These are phyloP conservation scores for Dendrobium nobile DNA, from an alignment of 106 monocot species.

Conservation along the genomic window DNA sequence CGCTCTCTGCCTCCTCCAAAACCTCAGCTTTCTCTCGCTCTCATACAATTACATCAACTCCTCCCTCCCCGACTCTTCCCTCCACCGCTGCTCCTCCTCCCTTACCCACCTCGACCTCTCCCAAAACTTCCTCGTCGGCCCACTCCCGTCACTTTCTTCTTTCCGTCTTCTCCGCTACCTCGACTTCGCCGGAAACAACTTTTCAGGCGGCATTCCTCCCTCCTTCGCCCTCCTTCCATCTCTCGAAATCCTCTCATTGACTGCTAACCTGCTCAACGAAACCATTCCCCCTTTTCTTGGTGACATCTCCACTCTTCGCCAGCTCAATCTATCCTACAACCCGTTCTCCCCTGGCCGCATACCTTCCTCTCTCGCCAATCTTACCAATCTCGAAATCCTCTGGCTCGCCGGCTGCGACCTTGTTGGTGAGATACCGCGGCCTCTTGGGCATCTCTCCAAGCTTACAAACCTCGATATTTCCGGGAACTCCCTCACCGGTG, in stretches of 20 bases:
- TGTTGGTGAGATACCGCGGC: slow-evolving; percentile 22
- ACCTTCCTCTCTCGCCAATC: slow-evolving; percentile 37
- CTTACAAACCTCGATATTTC: slow-evolving; percentile 20
- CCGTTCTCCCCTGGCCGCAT: slow-evolving; percentile 39
- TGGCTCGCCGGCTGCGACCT: slow-evolving; percentile 58
- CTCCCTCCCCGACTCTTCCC: slow-evolving; percentile 22
- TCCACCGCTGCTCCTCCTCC: slow-evolving; percentile 27
- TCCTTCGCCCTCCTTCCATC: slow-evolving; percentile 35
- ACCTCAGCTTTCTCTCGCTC: slow-evolving; percentile 42
- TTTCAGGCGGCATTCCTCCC: slow-evolving; percentile 54
- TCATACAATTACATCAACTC: slow-evolving; percentile 56
- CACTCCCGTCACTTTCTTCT: slow-evolving; percentile 31
- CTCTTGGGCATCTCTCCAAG: slow-evolving; percentile 35
- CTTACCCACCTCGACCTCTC: slow-evolving; percentile 57
- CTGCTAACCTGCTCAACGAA: slow-evolving; percentile 36
- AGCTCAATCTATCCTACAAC: slow-evolving; percentile 78
- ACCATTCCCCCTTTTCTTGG: slow-evolving; percentile 33
- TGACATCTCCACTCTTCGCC: slow-evolving; percentile 29
- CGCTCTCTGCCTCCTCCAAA: slow-evolving; percentile 49
- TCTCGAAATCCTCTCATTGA: slow-evolving; percentile 50
- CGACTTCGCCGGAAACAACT: slow-evolving; percentile 48
- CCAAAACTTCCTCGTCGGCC: slow-evolving; percentile 45
- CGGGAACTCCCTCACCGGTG: slow-evolving; percentile 36
- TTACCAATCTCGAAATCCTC: slow-evolving; percentile 35
- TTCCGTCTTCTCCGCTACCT: slow-evolving; percentile 41